Conservation (phyloP, 176 grass and related monocot species). For the maize (Zea mays) region DNA sequence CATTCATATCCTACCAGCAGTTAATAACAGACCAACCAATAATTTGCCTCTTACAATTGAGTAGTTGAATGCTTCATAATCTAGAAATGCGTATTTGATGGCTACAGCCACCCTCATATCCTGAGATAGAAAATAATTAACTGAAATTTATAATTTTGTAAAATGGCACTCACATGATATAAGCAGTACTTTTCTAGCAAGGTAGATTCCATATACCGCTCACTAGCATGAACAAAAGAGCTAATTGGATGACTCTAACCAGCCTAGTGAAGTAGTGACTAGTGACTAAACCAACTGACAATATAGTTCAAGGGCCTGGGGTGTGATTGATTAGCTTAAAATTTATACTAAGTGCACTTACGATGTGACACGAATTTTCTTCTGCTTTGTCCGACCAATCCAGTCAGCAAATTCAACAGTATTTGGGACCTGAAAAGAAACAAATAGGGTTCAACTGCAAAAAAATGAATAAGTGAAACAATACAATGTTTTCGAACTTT, state of each 20-base stretch:
- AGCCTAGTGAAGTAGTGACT: background rate
- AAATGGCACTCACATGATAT: no score
- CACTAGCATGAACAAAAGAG: slow-evolving; percentile 4
- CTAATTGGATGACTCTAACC: slow-evolving; percentile 6
- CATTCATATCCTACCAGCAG: no score
- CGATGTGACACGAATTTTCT: slow-evolving; percentile 90
- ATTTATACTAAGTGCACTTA: slow-evolving; percentile 39
- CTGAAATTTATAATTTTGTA: no score
- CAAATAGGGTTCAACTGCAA: slow-evolving; percentile 31
- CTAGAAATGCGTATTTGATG: no score
- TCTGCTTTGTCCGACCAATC: slow-evolving; percentile 98
- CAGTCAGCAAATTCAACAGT: slow-evolving; percentile 97
- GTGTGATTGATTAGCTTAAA: background rate
- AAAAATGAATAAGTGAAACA: slow-evolving; percentile 1
- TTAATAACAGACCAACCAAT: no score
- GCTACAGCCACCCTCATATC: no score
- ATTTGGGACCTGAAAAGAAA: slow-evolving; percentile 76
- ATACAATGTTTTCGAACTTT: slow-evolving; percentile 19
- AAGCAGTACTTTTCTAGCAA: no score
- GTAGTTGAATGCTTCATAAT: no score
- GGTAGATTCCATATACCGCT: background rate
- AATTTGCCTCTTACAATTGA: no score
- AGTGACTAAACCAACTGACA: background rate
- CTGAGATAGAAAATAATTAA: no score
- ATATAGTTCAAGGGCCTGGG: background rate